These are phyloP conservation scores for Potentilla sterilis DNA, from an alignment of 306 rosid genomes.

Conservation along the genomic window DNA sequence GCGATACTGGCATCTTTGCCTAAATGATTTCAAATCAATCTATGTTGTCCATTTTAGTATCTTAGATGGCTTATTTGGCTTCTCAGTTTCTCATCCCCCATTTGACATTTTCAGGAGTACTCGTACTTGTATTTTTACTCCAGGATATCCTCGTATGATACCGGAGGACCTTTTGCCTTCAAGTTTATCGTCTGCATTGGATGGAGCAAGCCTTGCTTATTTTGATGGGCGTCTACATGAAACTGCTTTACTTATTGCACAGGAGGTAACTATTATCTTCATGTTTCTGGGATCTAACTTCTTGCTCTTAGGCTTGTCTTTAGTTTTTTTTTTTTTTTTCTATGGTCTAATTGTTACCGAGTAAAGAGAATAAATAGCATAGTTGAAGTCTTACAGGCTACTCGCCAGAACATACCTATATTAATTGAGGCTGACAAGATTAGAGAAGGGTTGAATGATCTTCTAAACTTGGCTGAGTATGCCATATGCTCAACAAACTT, in stretches of 20 bases:
- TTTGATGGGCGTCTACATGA: slow-evolving; percentile 61
- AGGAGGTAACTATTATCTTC: slow-evolving; percentile 57
- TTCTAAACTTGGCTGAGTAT: slow-evolving; percentile 64
- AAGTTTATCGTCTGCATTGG: slow-evolving; percentile 57
- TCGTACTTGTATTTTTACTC: slow-evolving; percentile 78
- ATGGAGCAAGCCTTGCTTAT: slow-evolving; percentile 74
- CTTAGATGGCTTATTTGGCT: slow-evolving; percentile 20
- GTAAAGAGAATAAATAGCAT: slow-evolving; percentile 20
- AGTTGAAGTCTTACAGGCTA: slow-evolving; percentile 60
- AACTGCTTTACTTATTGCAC: slow-evolving; percentile 72
- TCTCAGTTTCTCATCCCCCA: not conserved
- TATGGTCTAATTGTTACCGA: not conserved
- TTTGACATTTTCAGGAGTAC: slow-evolving; percentile 57
- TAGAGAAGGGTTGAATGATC: slow-evolving; percentile 82
- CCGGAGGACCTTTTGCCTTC: slow-evolving; percentile 61
- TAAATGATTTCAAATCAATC: no score
- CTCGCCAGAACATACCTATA: slow-evolving; percentile 58
- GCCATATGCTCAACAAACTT: slow-evolving; percentile 70
- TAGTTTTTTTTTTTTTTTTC: slow-evolving; percentile 1
- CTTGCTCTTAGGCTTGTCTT: slow-evolving; percentile 8
- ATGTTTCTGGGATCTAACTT: slow-evolving; percentile 13
- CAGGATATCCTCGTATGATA: slow-evolving; percentile 79
- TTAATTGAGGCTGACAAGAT: slow-evolving; percentile 73
- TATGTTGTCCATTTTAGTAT: not conserved
- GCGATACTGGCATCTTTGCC: not conserved